Conservation (phyloP, 108 stramenopile species). For the Asterionellopsis glacialis region DNA sequence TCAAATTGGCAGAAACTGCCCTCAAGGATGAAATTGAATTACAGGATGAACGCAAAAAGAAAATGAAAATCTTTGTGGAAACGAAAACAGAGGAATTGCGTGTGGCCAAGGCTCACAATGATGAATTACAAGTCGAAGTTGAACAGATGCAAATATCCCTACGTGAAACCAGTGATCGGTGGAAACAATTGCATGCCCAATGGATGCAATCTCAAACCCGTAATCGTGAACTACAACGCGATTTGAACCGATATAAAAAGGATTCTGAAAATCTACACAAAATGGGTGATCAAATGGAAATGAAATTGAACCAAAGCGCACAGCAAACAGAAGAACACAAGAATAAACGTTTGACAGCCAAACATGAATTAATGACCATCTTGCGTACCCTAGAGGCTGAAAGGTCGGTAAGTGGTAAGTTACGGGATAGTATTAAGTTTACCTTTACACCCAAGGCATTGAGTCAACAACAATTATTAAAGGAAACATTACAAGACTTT, state of each 20-base stretch:
- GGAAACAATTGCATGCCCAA: conserved; percentile 70
- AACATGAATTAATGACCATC: conserved; percentile 84
- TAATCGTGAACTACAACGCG: conserved; percentile 75
- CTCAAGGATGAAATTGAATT: conserved; percentile 64
- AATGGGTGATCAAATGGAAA: conserved; percentile 66
- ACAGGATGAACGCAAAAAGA: conserved; percentile 77
- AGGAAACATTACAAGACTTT: conserved; percentile 59
- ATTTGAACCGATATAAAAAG: conserved; percentile 68
- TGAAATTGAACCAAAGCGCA: conserved; percentile 65
- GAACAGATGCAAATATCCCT: conserved; percentile 58
- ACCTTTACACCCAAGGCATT: conserved; percentile 80
- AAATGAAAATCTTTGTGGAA: conserved; percentile 84
- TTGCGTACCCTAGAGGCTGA: conserved; percentile 71
- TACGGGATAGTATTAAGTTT: conserved; percentile 72
- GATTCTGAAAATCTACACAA: conserved; percentile 72
- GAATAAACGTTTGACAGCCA: conserved; percentile 76
- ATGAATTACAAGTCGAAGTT: conserved; percentile 57
- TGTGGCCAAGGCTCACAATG: conserved; percentile 57
- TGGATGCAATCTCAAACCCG: conserved; percentile 61
- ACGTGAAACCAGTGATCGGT: conserved; percentile 56
- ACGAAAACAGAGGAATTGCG: conserved; percentile 79
- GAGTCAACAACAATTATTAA: conserved; percentile 73
- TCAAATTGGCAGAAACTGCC: conserved; percentile 57
- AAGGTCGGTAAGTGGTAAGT: conserved; percentile 42
- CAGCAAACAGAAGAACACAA: conserved; percentile 84